phyloP scores from a whole-genome alignment of 352 stramenopile genomes.

The Globisporangium camurandrum region DNA sequence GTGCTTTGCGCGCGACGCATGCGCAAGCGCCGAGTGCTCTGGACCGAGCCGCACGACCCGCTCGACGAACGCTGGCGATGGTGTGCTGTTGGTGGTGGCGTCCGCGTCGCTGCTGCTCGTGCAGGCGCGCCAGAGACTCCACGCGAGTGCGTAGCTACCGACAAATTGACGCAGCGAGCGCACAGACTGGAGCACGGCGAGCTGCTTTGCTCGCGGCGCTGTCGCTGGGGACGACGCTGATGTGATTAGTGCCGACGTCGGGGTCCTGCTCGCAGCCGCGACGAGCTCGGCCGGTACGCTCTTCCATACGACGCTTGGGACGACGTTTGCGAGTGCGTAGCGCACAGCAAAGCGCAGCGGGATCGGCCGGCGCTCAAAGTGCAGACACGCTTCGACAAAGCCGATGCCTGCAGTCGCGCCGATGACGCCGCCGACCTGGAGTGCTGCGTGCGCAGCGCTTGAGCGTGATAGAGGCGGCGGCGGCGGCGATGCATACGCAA shows the following conservation, averaged over 20 bases:
- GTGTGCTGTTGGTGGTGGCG: neutral
- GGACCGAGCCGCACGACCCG: slow-evolving; percentile 43
- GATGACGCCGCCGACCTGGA: slow-evolving; percentile 15
- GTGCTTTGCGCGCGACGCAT: slow-evolving; percentile 30
- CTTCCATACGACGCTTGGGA: slow-evolving; percentile 60
- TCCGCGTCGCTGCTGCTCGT: neutral
- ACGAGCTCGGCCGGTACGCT: slow-evolving; percentile 35
- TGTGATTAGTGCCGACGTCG: slow-evolving; percentile 24
- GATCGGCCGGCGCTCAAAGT: slow-evolving; percentile 48
- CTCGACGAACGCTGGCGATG: slow-evolving; percentile 12
- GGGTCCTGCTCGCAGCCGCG: slow-evolving; percentile 27
- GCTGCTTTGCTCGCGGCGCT: slow-evolving; percentile 20
- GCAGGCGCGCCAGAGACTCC: slow-evolving; percentile 33
- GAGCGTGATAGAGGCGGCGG: neutral
- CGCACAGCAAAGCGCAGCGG: slow-evolving; percentile 54
- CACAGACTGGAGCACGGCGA: slow-evolving; percentile 39
- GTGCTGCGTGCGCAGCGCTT: neutral
- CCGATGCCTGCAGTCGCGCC: slow-evolving; percentile 32
- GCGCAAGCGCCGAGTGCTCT: slow-evolving; percentile 31
- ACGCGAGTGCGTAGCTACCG: slow-evolving; percentile 61
- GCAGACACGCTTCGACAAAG: slow-evolving; percentile 60
- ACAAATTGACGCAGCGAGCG: slow-evolving; percentile 35
- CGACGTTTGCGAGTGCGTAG: slow-evolving; percentile 49
- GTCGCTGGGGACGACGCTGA: slow-evolving; percentile 1
- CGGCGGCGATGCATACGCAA: neutral